Evolutionary conservation across 2,329 filamentous ascomycete genomes (phyloP).

Genomic region (Coniella lustricola): DNA sequence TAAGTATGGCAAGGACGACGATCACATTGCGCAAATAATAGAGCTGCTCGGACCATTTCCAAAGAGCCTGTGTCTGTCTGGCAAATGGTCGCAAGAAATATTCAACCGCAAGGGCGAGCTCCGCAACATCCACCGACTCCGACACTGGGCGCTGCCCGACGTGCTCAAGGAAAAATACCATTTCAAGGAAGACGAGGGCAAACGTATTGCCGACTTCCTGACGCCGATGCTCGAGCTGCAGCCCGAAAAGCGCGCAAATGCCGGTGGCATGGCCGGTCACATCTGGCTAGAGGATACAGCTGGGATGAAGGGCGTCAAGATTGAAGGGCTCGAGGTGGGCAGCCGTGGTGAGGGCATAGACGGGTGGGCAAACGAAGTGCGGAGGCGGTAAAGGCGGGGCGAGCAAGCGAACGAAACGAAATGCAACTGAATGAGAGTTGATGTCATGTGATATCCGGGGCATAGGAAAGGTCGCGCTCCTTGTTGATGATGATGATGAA

Average conservation of each 20-base stretch:
- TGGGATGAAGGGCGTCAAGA: slow-evolving; percentile 75
- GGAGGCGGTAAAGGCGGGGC: slow-evolving; percentile 55
- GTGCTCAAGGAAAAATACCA: slow-evolving; percentile 96
- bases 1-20: slow-evolving; percentile 98
- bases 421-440: too few species aligned
- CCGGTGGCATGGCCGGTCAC: slow-evolving; percentile 88
- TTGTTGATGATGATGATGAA: too few species aligned
- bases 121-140: slow-evolving; percentile 90
- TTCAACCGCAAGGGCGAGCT: slow-evolving; percentile 97
- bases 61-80: slow-evolving; percentile 81
- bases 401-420: too few species aligned
- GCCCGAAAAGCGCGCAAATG: slow-evolving; percentile 85
- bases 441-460: too few species aligned
- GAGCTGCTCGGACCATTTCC: slow-evolving; percentile 91
- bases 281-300: slow-evolving; percentile 75
- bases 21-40: slow-evolving; percentile 98
- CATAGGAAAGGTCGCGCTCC: too few species aligned
- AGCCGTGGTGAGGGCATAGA: slow-evolving; percentile 87
- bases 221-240: slow-evolving; percentile 85
- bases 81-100: slow-evolving; percentile 97
- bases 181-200: slow-evolving; percentile 75
- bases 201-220: slow-evolving; percentile 73
- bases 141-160: slow-evolving; percentile 91
- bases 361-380: slow-evolving; percentile 85
- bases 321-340: slow-evolving; percentile 69